These are phyloP conservation scores for Fusarium succisae DNA, from an alignment of 2,329 filamentous ascomycete species.

Conservation along the genomic window DNA sequence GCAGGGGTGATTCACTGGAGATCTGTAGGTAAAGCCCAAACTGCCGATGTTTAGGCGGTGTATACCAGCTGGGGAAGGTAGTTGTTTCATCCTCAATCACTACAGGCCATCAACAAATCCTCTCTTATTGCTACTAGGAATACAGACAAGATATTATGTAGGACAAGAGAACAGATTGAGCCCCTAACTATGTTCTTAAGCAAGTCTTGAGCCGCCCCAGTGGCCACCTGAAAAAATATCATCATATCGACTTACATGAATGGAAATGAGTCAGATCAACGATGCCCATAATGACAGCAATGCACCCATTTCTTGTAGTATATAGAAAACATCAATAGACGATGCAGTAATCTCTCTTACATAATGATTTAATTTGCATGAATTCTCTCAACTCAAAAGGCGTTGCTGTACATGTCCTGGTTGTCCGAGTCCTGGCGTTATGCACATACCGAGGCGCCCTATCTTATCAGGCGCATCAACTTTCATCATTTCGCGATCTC, in stretches of 20 bases:
- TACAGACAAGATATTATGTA: not conserved
- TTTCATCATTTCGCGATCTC: conserved; percentile 8
- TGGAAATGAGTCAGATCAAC: not conserved
- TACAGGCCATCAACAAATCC: not conserved
- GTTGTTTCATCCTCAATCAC: not conserved
- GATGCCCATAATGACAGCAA: not conserved
- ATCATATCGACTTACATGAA: not conserved
- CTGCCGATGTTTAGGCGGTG: conserved; percentile 24
- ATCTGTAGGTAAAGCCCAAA: not conserved
- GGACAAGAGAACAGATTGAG: not conserved
- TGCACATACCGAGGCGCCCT: conserved; percentile 20
- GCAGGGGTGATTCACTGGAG: conserved; percentile 8
- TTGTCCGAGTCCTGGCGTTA: not conserved
- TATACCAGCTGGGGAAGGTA: not conserved
- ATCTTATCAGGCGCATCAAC: conserved; percentile 17
- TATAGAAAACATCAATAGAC: no score
- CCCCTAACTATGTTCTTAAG: no score
- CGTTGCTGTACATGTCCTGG: not conserved
- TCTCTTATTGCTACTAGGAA: not conserved
- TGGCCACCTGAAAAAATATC: not conserved
- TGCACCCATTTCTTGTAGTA: not conserved
- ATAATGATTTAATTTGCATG: not conserved
- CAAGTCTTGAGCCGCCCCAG: not conserved
- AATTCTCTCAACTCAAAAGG: not conserved
- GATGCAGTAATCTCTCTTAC: not conserved